Evolutionary conservation across 2,329 filamentous ascomycete genomes (phyloP).

Genomic region (Fusarium vanettenii): DNA sequence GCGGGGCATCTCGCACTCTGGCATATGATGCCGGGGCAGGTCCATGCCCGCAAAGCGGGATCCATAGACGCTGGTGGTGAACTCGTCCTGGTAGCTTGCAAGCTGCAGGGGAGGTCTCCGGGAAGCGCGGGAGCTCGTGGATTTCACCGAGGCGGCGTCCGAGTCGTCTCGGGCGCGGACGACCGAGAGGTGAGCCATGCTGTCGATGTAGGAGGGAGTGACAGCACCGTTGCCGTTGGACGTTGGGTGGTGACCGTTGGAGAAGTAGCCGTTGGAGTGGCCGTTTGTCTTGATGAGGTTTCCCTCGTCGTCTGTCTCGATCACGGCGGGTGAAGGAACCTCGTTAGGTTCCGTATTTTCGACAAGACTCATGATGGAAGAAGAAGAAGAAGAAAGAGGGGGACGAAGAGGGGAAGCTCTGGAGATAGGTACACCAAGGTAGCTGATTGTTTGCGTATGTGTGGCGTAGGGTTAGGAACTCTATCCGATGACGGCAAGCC

Average conservation of each 20-base stretch:
- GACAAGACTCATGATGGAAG: conserved; percentile 40
- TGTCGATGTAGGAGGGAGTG: conserved; percentile 34
- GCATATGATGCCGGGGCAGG: conserved; percentile 86
- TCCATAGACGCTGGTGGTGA: conserved; percentile 87
- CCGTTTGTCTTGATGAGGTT: conserved; percentile 45
- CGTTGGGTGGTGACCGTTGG: conserved; percentile 31
- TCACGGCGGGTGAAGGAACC: conserved; percentile 40
- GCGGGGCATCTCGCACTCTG: conserved; percentile 88
- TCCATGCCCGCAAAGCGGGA: conserved; percentile 84
- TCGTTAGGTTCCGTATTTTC: conserved; percentile 33
- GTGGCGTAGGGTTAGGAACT: conserved; percentile 18
- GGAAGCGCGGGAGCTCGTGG: conserved; percentile 39
- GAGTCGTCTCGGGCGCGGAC: conserved; percentile 53
- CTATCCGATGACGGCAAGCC: conserved; percentile 31
- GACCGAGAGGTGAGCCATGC: conserved; percentile 64
- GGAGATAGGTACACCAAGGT: not conserved
- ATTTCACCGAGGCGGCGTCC: conserved; percentile 44
- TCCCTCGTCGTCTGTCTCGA: conserved; percentile 47
- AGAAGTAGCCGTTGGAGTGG: conserved; percentile 40
- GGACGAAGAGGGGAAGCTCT: conserved; percentile 18
- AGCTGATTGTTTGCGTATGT: conserved; percentile 13
- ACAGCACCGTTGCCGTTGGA: conserved; percentile 42
- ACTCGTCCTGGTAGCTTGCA: conserved; percentile 65
- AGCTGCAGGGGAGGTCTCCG: conserved; percentile 57
- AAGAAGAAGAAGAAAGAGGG: conserved; percentile 6